Percentiles rank a stretch among this genome's conserved stretches.
Evolutionary conservation across 192 early-diverging fungal species (phyloP).

Genomic region (Backusella westeae): DNA sequence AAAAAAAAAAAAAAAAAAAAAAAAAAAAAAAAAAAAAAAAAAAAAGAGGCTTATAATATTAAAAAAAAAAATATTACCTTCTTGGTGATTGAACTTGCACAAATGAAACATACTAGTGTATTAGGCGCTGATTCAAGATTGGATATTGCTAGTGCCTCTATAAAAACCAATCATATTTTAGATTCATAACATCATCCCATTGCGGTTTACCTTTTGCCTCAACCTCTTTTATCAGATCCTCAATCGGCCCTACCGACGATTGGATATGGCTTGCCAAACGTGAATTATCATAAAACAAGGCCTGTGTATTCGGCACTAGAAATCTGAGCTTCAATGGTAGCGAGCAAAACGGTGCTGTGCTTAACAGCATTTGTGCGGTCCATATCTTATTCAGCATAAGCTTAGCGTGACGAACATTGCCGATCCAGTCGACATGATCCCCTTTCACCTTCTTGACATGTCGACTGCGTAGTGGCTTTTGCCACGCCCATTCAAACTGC

Average conservation of each 20-base stretch:
- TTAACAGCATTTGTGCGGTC: constrained; percentile 7
- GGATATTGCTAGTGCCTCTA: background rate
- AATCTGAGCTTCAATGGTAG: constrained; percentile 21
- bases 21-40: too few relatives aligned
- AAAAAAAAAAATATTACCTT: background rate
- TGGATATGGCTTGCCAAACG: background rate
- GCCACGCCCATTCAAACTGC: constrained; percentile 28
- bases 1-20: background rate
- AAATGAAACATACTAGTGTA: background rate
- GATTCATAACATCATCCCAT: too few relatives aligned
- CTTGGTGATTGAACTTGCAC: background rate
- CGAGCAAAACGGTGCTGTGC: constrained; percentile 10
- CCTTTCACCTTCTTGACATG: constrained; percentile 1
- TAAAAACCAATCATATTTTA: background rate
- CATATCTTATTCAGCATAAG: constrained; percentile 13
- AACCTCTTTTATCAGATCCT: background rate
- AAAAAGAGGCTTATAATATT: background rate
- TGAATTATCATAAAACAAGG: background rate
- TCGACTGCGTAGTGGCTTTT: constrained; percentile 17
- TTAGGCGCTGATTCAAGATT: background rate
- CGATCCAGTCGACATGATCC: background rate
- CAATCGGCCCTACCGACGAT: background rate
- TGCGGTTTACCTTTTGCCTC: background rate
- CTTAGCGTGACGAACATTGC: background rate
- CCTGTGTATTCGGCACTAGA: background rate